Evolutionary conservation across 2,329 filamentous ascomycete genomes (phyloP).

Genomic region (Graphiopsis chlorocephala): DNA sequence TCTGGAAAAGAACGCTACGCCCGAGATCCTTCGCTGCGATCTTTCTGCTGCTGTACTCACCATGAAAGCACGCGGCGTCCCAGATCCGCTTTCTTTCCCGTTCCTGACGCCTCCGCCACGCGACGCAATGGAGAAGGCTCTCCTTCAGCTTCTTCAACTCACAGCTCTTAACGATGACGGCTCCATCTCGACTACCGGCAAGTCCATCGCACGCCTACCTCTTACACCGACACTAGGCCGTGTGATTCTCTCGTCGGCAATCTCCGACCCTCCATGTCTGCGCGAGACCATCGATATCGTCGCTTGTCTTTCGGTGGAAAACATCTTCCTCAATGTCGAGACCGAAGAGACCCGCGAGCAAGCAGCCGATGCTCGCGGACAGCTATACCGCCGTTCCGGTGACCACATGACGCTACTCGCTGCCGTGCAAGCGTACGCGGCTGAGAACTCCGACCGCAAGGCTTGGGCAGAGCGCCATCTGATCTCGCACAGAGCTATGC

Average conservation of each 20-base stretch:
- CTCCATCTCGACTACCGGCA: slow-evolving; percentile 69
- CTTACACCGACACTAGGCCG: slow-evolving; percentile 77
- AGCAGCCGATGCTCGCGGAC: slow-evolving; percentile 53
- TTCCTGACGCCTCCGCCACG: slow-evolving; percentile 77
- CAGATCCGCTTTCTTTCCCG: slow-evolving; percentile 78
- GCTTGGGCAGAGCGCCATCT: slow-evolving; percentile 59
- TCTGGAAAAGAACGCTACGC: slow-evolving; percentile 71
- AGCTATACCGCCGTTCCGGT: slow-evolving; percentile 59
- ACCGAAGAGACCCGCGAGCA: slow-evolving; percentile 61
- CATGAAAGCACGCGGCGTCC: slow-evolving; percentile 87
- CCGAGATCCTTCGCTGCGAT: slow-evolving; percentile 89
- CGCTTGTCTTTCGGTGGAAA: slow-evolving; percentile 63
- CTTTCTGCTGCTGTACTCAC: slow-evolving; percentile 81
- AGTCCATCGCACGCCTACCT: slow-evolving; percentile 77
- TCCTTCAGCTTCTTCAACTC: slow-evolving; percentile 76
- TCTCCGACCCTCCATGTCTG: slow-evolving; percentile 68
- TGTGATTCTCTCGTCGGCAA: slow-evolving; percentile 76
- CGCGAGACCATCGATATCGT: slow-evolving; percentile 83
- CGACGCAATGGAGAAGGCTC: slow-evolving; percentile 75
- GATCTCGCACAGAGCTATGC: slow-evolving; percentile 63
- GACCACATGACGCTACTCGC: slow-evolving; percentile 63
- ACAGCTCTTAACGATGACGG: slow-evolving; percentile 71
- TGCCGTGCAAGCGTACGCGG: slow-evolving; percentile 58
- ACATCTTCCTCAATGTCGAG: slow-evolving; percentile 58
- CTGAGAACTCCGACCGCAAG: slow-evolving; percentile 57